phyloP scores from a whole-genome alignment of 495 filamentous ascomycete species.

The Filosporella fistucella region DNA sequence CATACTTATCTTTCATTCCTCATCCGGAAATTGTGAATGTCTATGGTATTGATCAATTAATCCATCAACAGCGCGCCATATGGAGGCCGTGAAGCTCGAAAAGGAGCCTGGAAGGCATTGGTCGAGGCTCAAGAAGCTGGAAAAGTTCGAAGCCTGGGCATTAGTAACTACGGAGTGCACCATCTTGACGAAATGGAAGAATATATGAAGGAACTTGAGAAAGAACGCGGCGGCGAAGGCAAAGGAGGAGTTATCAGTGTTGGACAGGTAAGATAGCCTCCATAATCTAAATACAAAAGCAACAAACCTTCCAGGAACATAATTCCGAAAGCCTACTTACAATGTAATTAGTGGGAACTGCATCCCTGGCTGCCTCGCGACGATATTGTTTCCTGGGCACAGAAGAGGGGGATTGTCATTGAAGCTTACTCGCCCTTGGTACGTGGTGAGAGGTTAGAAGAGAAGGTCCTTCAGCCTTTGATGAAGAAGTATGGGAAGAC shows the following conservation, averaged over 20 bases:
- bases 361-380: conserved; percentile 81
- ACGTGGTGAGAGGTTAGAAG: conserved; percentile 59
- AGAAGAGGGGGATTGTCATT: conserved; percentile 60
- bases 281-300: too few relatives aligned
- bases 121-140: conserved; percentile 59
- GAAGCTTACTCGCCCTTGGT: conserved; percentile 82
- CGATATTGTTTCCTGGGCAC: conserved; percentile 75
- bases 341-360: conserved; percentile 82
- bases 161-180: conserved; percentile 65
- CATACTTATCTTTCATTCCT: too few relatives aligned
- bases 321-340: too few relatives aligned
- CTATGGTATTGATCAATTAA: too few relatives aligned
- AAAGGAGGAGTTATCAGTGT: conserved; percentile 74
- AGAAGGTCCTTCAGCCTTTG: conserved; percentile 54
- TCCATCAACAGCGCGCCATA: too few relatives aligned
- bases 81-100: conserved; percentile 49
- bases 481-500: conserved; percentile 68
- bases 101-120: conserved; percentile 61
- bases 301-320: too few relatives aligned
- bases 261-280: too few relatives aligned
- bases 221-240: conserved; percentile 45
- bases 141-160: conserved; percentile 59
- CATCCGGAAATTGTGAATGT: too few relatives aligned
- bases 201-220: conserved; percentile 65
- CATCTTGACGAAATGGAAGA: conserved; percentile 70